These are phyloP conservation scores for Grammothele lineata DNA, from an alignment of 768 basidiomycete species.

Conservation along the genomic window DNA sequence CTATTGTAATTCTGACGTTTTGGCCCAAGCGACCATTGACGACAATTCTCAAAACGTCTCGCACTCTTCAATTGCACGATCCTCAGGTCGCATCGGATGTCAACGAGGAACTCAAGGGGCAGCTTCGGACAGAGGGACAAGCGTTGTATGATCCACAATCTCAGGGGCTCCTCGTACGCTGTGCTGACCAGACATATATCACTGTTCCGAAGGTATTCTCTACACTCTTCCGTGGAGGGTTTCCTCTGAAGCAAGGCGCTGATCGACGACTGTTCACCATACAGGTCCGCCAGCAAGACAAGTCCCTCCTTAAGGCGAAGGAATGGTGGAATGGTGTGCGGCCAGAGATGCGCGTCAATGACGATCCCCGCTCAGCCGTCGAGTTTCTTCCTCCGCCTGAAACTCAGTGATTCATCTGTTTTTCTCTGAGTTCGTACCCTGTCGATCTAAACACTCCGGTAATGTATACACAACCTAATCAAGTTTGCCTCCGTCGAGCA, in stretches of 20 bases:
- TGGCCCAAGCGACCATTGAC: conserved; percentile 29
- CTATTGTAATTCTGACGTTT: too few relatives aligned
- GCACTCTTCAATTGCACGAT: conserved; percentile 28
- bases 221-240: neutral
- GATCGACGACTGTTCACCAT: neutral
- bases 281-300: conserved; percentile 58
- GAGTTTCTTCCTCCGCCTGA: too few relatives aligned
- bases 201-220: conserved; percentile 37
- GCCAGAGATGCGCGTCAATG: conserved; percentile 20
- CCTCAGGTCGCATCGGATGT: conserved; percentile 4
- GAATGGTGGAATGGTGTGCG: conserved; percentile 80
- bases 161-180: conserved; percentile 47
- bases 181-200: conserved; percentile 49
- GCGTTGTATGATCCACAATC: conserved; percentile 37
- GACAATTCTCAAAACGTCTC: conserved; percentile 19
- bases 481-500: too few relatives aligned
- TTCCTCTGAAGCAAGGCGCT: neutral
- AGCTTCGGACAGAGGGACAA: conserved; percentile 33
- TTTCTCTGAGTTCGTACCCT: too few relatives aligned
- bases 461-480: too few relatives aligned
- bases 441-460: too few relatives aligned
- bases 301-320: conserved; percentile 46
- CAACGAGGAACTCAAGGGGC: conserved; percentile 4
- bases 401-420: too few relatives aligned
- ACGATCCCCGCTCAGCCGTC: too few relatives aligned